Conservation (phyloP, 1,284 basidiomycete species). For the Vanrija sp. region DNA sequence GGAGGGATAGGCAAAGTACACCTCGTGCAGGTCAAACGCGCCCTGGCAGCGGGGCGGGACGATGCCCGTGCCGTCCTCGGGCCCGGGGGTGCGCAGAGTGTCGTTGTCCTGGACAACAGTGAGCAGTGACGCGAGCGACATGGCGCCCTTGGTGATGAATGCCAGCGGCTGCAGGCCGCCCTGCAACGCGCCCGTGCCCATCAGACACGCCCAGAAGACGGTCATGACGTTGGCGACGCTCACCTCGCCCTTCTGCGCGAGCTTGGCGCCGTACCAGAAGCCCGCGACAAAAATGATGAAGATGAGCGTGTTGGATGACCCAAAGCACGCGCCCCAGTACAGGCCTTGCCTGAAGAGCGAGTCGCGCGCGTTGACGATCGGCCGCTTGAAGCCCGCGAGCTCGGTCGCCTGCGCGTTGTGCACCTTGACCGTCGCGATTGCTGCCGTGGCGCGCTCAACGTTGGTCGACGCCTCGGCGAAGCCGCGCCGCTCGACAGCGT, state of each 20-base stretch:
- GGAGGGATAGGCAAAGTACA: slow-evolving; percentile 84
- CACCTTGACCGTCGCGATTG: slow-evolving; percentile 90
- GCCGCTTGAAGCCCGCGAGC: slow-evolving; percentile 52
- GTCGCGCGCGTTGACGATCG: slow-evolving; percentile 55
- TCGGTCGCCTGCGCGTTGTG: slow-evolving; percentile 81
- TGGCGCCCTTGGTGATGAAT: slow-evolving; percentile 77
- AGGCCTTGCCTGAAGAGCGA: slow-evolving; percentile 55
- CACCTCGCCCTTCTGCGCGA: slow-evolving; percentile 70
- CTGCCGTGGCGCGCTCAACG: slow-evolving; percentile 70
- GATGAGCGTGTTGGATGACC: slow-evolving; percentile 69
- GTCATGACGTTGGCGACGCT: slow-evolving; percentile 79
- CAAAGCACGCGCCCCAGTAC: slow-evolving; percentile 72
- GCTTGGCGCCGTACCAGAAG: slow-evolving; percentile 90
- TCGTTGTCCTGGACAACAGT: slow-evolving; percentile 55
- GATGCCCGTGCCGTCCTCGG: not conserved
- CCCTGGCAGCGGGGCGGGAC: slow-evolving; percentile 60
- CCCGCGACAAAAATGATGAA: slow-evolving; percentile 94
- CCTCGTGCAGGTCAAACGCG: slow-evolving; percentile 69
- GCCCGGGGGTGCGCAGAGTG: not conserved
- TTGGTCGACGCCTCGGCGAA: slow-evolving; percentile 70
- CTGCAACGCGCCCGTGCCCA: slow-evolving; percentile 81
- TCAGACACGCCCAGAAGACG: slow-evolving; percentile 93
- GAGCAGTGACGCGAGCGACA: slow-evolving; percentile 69
- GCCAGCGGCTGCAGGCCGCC: slow-evolving; percentile 75
- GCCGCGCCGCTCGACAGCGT: slow-evolving; percentile 63